phyloP scores from a whole-genome alignment of 495 filamentous ascomycete genomes.

The Xylaria scruposa region DNA sequence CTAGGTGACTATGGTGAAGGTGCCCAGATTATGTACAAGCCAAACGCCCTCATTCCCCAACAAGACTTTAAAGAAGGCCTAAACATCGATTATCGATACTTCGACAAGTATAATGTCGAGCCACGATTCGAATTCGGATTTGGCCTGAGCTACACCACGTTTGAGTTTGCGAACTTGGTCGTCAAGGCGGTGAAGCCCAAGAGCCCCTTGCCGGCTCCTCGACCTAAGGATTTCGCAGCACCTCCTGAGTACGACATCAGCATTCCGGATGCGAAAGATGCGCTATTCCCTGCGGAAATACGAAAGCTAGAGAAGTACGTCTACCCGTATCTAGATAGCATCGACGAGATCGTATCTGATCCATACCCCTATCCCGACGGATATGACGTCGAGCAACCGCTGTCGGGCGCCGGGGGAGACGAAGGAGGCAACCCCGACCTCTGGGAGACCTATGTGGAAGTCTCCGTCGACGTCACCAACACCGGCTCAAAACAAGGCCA shows the following conservation, averaged over 20 bases:
- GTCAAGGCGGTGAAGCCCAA: slow-evolving; percentile 63
- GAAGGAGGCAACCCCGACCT: slow-evolving; percentile 87
- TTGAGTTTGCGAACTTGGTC: slow-evolving; percentile 67
- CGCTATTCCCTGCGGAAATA: slow-evolving; percentile 71
- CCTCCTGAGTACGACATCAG: slow-evolving; percentile 66
- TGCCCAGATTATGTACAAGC: slow-evolving; percentile 74
- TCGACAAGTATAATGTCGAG: slow-evolving; percentile 72
- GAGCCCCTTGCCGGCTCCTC: slow-evolving; percentile 64
- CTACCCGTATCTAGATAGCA: slow-evolving; percentile 79
- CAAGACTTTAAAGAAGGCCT: slow-evolving; percentile 85
- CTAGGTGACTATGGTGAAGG: slow-evolving; percentile 83
- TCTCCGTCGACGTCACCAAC: slow-evolving; percentile 74
- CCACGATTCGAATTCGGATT: slow-evolving; percentile 82
- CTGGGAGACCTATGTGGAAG: slow-evolving; percentile 68
- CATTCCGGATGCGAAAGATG: slow-evolving; percentile 63
- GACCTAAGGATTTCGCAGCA: slow-evolving; percentile 59
- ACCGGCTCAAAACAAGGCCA: slow-evolving; percentile 69
- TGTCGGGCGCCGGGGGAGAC: slow-evolving; percentile 76
- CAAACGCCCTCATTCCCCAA: slow-evolving; percentile 78
- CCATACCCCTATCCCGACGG: slow-evolving; percentile 75
- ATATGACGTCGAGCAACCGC: slow-evolving; percentile 61
- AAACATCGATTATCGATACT: slow-evolving; percentile 89
- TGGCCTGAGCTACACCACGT: slow-evolving; percentile 81
- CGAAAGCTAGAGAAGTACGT: slow-evolving; percentile 77
- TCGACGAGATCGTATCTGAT: slow-evolving; percentile 62